These are phyloP conservation scores for Colletotrichum gigasporum DNA, from an alignment of 2,329 filamentous ascomycete genomes.

Conservation along the genomic window DNA sequence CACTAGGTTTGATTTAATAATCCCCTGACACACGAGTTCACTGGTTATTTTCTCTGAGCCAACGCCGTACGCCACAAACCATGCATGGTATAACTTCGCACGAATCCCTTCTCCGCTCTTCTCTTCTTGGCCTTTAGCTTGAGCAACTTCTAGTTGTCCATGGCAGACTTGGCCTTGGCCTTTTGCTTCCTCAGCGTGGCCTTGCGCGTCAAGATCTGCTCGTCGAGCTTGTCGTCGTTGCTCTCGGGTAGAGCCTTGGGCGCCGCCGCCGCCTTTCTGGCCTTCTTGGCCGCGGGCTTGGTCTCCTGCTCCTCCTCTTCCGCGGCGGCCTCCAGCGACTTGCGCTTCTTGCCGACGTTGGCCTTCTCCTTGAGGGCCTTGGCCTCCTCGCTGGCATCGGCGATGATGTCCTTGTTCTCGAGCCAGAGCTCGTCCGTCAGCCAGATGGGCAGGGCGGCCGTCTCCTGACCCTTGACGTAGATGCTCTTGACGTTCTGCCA, in stretches of 20 bases:
- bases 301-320: slow-evolving; percentile 42
- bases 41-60: slow-evolving; percentile 28
- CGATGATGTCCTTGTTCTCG: slow-evolving; percentile 77
- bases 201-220: slow-evolving; percentile 69
- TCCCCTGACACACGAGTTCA: slow-evolving; percentile 14
- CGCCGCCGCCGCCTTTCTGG: slow-evolving; percentile 36
- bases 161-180: slow-evolving; percentile 62
- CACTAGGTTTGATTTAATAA: slow-evolving; percentile 24
- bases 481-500: slow-evolving; percentile 88
- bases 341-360: slow-evolving; percentile 73
- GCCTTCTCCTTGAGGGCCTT: slow-evolving; percentile 59
- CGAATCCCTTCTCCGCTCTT: neutral
- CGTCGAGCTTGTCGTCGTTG: slow-evolving; percentile 63
- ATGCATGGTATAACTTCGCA: slow-evolving; percentile 34
- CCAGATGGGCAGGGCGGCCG: slow-evolving; percentile 93
- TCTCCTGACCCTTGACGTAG: slow-evolving; percentile 91
- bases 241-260: slow-evolving; percentile 46
- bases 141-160: slow-evolving; percentile 49
- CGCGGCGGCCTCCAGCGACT: slow-evolving; percentile 51
- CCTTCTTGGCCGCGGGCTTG: slow-evolving; percentile 53
- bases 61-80: slow-evolving; percentile 34
- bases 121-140: neutral
- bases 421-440: slow-evolving; percentile 91
- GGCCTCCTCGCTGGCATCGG: slow-evolving; percentile 63
- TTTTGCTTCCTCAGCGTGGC: slow-evolving; percentile 67